Base-by-base conservation (phyloP, 495 filamentous ascomycete species). In the Penicillium soppii region DNA sequence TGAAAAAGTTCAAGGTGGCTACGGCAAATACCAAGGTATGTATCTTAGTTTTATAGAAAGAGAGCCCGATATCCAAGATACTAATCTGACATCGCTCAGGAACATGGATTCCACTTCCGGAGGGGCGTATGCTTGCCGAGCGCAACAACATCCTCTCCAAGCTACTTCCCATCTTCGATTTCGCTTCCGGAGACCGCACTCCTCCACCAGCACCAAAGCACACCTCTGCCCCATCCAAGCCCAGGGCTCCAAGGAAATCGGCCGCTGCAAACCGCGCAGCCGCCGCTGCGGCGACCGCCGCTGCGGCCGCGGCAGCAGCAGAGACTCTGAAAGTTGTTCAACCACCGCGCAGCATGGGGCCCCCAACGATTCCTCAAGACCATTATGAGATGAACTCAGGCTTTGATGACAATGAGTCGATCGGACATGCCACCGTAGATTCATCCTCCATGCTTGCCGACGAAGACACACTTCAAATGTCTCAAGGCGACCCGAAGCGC, bases 1-100 rank as follows among this genome's bases (percentile, higher is more conserved):
- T 70, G 92, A 97, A 70, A 98, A 98, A 71, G 88, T 98, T 3
- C 94, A 98, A 62, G 94, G 94, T 53, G 94, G 94, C 19, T 98
- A 97, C 69, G 94, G 94, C 46, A 98, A 97, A 82, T 98, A 97
- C 58, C 94, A 98, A 75, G 91, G 91, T 89, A 57, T 32, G 46
- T 37, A 27, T 44, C n/a, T 13, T 4, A 8, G 39, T 13, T n/a
- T 22, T 21, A 7, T 5, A 21, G 9, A 2, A 7, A 37, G 10
- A 15, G 29, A 42, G 32, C 16, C 0, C 15, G 13, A 23, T 13
- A 20, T 7, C 20, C 12, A 23, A n/a, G 10, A 26, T 54, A 17
- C 59, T 65, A 49, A 70, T 23, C 46, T 42, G 52, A 10, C 9
- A 8, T 23, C 15, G 4, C 2, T 10, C 43, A 94, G 92, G 92